A percentile compares a stretch with the other conserved stretches of the same genome.
Conservation (phyloP, 164 flowering plant species). For the Aristolochia californica region DNA sequence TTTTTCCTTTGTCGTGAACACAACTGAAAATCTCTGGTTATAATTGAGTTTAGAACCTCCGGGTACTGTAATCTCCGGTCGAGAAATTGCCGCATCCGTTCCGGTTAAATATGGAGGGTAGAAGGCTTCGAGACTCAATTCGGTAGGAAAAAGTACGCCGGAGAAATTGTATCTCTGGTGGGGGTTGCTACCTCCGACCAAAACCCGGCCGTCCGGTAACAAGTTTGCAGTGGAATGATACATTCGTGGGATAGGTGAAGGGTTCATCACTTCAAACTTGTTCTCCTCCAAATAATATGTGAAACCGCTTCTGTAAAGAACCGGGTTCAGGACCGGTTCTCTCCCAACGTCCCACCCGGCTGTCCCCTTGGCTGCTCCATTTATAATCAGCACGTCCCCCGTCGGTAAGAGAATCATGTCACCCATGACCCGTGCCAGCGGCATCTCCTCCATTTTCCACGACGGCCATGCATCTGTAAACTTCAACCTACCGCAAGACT, state of each 20-base stretch:
- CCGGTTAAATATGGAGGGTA: conserved; percentile 28
- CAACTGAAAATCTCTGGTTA: conserved; percentile 7
- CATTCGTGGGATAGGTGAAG: conserved; percentile 24
- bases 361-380: conserved; percentile 38
- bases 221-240: conserved; percentile 35
- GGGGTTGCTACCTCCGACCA: conserved; percentile 35
- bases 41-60: conserved; percentile 12
- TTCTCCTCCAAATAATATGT: not conserved
- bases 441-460: conserved; percentile 54
- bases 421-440: conserved; percentile 31
- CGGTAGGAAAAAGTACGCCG: conserved; percentile 20
- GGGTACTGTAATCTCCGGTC: conserved; percentile 13
- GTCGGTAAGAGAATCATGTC: conserved; percentile 46
- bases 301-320: conserved; percentile 22
- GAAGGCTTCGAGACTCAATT: conserved; percentile 27
- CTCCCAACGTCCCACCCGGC: conserved; percentile 37
- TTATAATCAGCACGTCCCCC: conserved; percentile 38
- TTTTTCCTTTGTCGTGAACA: conserved; percentile 1
- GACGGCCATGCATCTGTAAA: conserved; percentile 18
- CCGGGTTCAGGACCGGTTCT: conserved; percentile 34
- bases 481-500: conserved; percentile 30
- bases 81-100: not conserved
- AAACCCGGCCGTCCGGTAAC: conserved; percentile 23
- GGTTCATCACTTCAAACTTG: conserved; percentile 20
- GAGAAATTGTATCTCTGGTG: conserved; percentile 20